Evolutionary conservation across 2,329 filamentous ascomycete genomes (phyloP).

Genomic region (Alternaria arborescens): DNA sequence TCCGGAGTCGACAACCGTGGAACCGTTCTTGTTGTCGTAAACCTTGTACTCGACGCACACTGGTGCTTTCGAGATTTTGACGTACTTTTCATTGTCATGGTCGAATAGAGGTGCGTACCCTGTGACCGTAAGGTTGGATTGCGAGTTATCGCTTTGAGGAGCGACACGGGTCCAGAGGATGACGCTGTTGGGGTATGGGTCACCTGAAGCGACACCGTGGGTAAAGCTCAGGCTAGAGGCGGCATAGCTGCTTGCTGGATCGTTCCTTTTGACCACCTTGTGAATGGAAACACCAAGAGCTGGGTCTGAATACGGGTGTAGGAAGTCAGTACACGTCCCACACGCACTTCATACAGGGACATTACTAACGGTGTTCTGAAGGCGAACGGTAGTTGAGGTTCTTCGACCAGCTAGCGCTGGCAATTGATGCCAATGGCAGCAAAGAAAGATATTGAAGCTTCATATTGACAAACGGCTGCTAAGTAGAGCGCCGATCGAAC

Average conservation of each 20-base stretch:
- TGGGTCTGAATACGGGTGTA: slow-evolving; percentile 51
- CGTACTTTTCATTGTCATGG: slow-evolving; percentile 63
- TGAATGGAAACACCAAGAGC: slow-evolving; percentile 70
- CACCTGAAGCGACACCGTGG: slow-evolving; percentile 59
- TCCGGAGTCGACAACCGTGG: slow-evolving; percentile 62
- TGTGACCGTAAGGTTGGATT: slow-evolving; percentile 61
- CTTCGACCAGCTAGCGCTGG: slow-evolving; percentile 41
- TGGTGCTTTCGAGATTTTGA: slow-evolving; percentile 64
- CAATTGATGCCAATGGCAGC: slow-evolving; percentile 24
- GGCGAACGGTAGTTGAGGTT: slow-evolving; percentile 75
- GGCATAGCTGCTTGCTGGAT: slow-evolving; percentile 33
- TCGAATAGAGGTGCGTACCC: slow-evolving; percentile 64
- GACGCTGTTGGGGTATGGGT: slow-evolving; percentile 54
- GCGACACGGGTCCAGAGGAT: slow-evolving; percentile 48
- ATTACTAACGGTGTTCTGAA: slow-evolving; percentile 61
- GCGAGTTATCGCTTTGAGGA: slow-evolving; percentile 53
- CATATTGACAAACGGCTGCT: slow-evolving; percentile 28
- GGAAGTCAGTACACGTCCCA: not conserved
- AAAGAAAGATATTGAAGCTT: slow-evolving; percentile 38
- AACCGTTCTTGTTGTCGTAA: slow-evolving; percentile 58
- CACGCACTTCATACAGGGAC: not conserved
- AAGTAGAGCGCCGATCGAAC: slow-evolving; percentile 5
- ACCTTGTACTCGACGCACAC: slow-evolving; percentile 75
- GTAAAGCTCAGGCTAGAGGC: slow-evolving; percentile 43
- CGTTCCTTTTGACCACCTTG: slow-evolving; percentile 65